These are phyloP conservation scores for Myxozyma kluyveri DNA, from an alignment of 805 yeast genomes.

Conservation along the genomic window DNA sequence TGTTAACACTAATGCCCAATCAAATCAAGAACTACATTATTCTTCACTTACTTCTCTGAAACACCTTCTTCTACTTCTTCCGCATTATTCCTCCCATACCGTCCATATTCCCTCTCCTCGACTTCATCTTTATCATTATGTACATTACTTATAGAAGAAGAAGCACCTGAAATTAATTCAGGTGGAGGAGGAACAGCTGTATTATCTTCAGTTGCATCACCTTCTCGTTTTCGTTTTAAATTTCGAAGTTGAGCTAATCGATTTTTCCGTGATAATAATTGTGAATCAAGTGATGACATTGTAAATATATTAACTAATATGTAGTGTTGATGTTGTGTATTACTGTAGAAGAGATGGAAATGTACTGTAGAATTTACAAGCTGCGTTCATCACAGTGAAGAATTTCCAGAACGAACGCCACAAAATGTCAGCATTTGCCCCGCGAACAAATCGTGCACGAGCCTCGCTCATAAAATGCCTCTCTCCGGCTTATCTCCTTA, in stretches of 20 bases:
- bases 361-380: too few relatives aligned
- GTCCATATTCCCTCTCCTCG: background rate
- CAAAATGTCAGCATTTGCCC: too few relatives aligned
- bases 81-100: background rate
- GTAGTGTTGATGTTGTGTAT: too few relatives aligned
- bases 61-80: background rate
- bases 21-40: background rate
- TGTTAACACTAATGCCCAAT: background rate
- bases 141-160: background rate
- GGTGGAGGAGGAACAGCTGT: background rate
- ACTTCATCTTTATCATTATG: background rate
- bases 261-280: constrained; percentile 36
- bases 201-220: constrained; percentile 1
- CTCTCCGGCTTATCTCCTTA: too few relatives aligned
- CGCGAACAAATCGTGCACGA: too few relatives aligned
- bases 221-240: constrained; percentile 31
- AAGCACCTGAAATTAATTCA: background rate
- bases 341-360: too few relatives aligned
- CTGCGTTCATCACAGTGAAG: too few relatives aligned
- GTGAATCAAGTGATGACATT: constrained; percentile 33
- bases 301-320: too few relatives aligned
- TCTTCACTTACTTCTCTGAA: background rate
- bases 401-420: too few relatives aligned
- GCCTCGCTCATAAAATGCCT: too few relatives aligned
- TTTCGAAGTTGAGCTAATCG: constrained; percentile 37